Conservation (phyloP, 768 basidiomycete genomes). For the Clavulina sp. region DNA sequence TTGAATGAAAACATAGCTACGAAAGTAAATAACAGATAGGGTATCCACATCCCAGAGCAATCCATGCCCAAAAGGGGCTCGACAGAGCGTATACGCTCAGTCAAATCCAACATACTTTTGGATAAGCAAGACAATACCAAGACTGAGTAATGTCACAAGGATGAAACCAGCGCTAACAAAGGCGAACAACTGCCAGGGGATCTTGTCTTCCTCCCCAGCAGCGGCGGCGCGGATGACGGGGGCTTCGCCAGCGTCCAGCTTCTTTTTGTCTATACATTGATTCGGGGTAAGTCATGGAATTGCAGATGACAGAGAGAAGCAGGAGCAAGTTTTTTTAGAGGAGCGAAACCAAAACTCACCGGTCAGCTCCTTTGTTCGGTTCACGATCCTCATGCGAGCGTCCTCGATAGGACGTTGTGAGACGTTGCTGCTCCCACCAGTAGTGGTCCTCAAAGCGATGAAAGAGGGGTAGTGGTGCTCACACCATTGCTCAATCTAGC, state of each 20-base stretch:
- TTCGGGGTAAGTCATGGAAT: too few relatives aligned
- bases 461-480: slow-evolving; percentile 92
- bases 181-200: slow-evolving; percentile 8
- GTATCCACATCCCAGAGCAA: too few relatives aligned
- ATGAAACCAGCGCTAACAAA: slow-evolving; percentile 8
- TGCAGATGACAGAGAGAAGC: too few relatives aligned
- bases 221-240: too few relatives aligned
- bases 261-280: too few relatives aligned
- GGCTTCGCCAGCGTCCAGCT: too few relatives aligned
- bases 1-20: too few relatives aligned
- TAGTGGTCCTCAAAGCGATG: slow-evolving; percentile 24
- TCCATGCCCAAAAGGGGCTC: too few relatives aligned
- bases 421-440: slow-evolving; percentile 13
- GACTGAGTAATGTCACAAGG: slow-evolving; percentile 3
- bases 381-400: slow-evolving; percentile 20
- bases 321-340: too few relatives aligned
- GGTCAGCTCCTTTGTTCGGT: slow-evolving; percentile 13
- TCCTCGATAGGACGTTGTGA: slow-evolving; percentile 18
- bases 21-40: too few relatives aligned
- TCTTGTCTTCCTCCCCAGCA: slow-evolving; percentile 3
- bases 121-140: slow-evolving; percentile 7
- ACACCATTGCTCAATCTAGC: slow-evolving; percentile 77
- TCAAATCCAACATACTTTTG: slow-evolving; percentile 1
- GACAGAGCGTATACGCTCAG: too few relatives aligned
- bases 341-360: too few relatives aligned